Evolutionary conservation across 148 eudicot species (phyloP).

Genomic region (Selenicereus undatus): DNA sequence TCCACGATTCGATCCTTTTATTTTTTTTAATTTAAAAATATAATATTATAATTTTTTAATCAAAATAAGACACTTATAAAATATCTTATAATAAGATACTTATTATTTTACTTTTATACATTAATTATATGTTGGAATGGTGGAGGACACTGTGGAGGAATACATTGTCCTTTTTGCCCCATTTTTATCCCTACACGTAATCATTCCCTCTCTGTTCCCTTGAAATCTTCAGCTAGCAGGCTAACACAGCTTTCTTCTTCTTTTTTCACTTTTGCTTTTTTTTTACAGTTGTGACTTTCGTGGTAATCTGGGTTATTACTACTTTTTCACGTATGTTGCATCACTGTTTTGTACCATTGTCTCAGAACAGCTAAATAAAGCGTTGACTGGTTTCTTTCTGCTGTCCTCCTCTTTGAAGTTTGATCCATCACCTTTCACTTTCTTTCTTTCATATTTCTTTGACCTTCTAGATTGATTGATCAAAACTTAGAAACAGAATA

Average conservation of each 20-base stretch:
- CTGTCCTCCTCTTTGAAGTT: neutral
- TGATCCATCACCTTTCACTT: neutral
- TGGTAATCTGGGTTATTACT: neutral
- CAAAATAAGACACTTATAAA: too few species aligned
- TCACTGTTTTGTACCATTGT: slow-evolving; percentile 16
- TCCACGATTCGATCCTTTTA: too few species aligned
- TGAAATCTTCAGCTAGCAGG: slow-evolving; percentile 9
- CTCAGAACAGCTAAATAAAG: neutral
- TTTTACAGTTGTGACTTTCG: neutral
- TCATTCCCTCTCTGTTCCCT: slow-evolving; percentile 16
- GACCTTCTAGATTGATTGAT: neutral
- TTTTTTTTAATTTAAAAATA: too few species aligned
- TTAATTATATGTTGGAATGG: too few species aligned
- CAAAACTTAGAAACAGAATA: neutral
- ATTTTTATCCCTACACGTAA: slow-evolving; percentile 19
- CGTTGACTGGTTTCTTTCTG: slow-evolving; percentile 8
- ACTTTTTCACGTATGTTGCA: slow-evolving; percentile 13
- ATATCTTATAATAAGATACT: too few species aligned
- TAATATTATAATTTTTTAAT: too few species aligned
- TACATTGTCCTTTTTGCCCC: slow-evolving; percentile 14
- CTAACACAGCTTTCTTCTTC: neutral
- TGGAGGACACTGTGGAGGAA: slow-evolving; percentile 27
- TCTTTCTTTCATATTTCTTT: neutral
- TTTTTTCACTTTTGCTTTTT: neutral
- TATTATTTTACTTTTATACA: too few species aligned